Evolutionary conservation across 192 early-diverging fungal species (phyloP), one percentile per base, ranked within the genome.

Genomic region (Pilaira anomala): DNA sequence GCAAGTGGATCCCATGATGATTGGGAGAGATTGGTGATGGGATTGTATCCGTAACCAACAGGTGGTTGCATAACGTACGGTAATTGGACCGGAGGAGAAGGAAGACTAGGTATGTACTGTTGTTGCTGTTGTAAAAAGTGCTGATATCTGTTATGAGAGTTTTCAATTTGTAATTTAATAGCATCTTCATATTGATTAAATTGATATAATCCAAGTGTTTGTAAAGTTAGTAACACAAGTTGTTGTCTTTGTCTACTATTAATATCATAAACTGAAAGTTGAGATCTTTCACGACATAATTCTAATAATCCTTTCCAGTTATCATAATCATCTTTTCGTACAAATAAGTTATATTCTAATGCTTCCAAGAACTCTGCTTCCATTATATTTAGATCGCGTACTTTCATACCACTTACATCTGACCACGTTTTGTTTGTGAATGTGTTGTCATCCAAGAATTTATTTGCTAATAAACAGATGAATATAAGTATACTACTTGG

Each of bases 351-450:
- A 61, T 87, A 92, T 48, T 88, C 81, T 53, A 94, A 81, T 22
- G 85, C 87, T 28, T 76, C 70, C 65, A 94, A 69, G 67, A 94
- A 91, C 73, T 93, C 91, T 51, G 88, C 79, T 78, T 91, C 91
- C 76, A 92, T 88, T n/a, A 89, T 83, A 51, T 88, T 88, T 24
- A 95, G 75, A 72, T 95, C 91, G 53, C 83, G 69, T 40, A 91
- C 80, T 7, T 91, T 91, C 72, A 95, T 90, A 42, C 85, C 80
- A 36, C 85, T 89, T 18, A 95, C 88, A 69, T 92, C 87, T 18
- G 88, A 85, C 93, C 93, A 95, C 1, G 93, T 93, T 71, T 87
- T 83, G 75, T 91, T 93, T 25, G 92, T 88, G 52, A 90, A 95
- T 41, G 91, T 93, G 73, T 92, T 91, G 74, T 95, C 93, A 52